Conservation (phyloP, 129 eudicot species). For the Flaveria sonorensis region DNA sequence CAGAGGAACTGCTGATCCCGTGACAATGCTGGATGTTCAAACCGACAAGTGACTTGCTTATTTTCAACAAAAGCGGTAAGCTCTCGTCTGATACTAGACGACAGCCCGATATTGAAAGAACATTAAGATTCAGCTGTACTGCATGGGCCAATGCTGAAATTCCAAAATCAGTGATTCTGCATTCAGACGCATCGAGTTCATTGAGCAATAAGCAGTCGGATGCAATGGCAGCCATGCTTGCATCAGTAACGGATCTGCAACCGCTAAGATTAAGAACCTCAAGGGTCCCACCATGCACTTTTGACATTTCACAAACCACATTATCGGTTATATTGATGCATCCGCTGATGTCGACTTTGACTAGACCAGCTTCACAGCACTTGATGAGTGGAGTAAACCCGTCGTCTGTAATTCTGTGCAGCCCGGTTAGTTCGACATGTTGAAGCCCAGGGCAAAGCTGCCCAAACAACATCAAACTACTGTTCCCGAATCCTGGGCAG, state of each 20-base stretch:
- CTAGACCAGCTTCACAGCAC: constrained; percentile 54
- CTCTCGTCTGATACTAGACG: constrained; percentile 54
- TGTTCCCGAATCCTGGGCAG: constrained; percentile 78
- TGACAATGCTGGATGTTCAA: constrained; percentile 57
- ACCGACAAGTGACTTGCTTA: constrained; percentile 57
- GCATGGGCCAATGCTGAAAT: constrained; percentile 64
- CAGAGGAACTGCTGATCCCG: constrained; percentile 45
- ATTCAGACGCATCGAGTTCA: constrained; percentile 66
- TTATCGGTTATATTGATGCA: constrained; percentile 61
- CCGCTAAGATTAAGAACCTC: constrained; percentile 63
- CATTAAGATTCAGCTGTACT: constrained; percentile 48
- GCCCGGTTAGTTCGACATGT: constrained; percentile 56
- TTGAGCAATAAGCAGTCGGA: constrained; percentile 54
- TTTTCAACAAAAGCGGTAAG: constrained; percentile 44
- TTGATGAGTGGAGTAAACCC: constrained; percentile 60
- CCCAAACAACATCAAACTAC: constrained; percentile 57
- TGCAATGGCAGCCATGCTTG: constrained; percentile 61
- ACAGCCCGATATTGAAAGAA: constrained; percentile 67
- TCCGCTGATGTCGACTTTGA: constrained; percentile 49
- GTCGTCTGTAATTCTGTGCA: constrained; percentile 55
- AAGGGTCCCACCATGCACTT: constrained; percentile 68
- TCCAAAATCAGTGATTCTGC: constrained; percentile 63
- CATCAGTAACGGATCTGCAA: constrained; percentile 59
- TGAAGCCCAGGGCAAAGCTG: constrained; percentile 65
- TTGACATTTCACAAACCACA: constrained; percentile 43